A percentile compares a stretch with the other conserved stretches of the same genome.
These are phyloP conservation scores for Penicillium sp. DNA, from an alignment of 2,329 filamentous ascomycete species.

Conservation along the genomic window DNA sequence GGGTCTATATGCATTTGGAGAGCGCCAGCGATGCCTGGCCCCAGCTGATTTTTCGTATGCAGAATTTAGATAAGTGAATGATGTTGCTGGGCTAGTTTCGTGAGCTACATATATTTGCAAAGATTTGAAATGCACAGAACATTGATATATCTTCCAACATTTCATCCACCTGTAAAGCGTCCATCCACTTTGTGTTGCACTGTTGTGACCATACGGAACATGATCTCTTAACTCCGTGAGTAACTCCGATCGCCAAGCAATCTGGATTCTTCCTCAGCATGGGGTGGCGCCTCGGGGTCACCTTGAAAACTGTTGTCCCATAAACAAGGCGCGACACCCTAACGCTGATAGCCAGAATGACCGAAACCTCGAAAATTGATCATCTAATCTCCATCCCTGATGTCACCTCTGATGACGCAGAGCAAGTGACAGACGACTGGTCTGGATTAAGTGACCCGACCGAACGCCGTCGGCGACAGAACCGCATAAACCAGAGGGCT, in stretches of 20 bases:
- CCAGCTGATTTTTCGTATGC: constrained; percentile 47
- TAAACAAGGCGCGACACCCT: neutral
- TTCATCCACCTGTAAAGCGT: neutral
- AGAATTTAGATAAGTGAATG: constrained; percentile 13
- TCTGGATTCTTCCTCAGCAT: neutral
- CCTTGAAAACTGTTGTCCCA: neutral
- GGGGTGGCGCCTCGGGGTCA: neutral
- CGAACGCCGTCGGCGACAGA: constrained; percentile 25
- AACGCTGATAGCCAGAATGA: constrained; percentile 5
- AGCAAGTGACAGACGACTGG: constrained; percentile 24
- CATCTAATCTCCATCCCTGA: neutral
- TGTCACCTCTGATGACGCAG: neutral
- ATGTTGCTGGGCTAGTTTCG: neutral
- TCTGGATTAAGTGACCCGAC: constrained; percentile 26
- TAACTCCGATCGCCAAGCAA: neutral
- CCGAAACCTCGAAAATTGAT: neutral
- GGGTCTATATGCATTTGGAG: constrained; percentile 48
- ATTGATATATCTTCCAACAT: neutral
- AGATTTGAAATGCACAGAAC: neutral
- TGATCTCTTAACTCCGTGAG: neutral
- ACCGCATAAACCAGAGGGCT: constrained; percentile 35
- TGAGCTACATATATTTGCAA: too few relatives aligned
- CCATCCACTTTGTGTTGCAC: too few relatives aligned
- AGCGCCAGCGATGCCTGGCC: constrained; percentile 40
- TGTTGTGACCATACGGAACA: too few relatives aligned